A percentile compares a stretch with the other conserved stretches of the same genome.
phyloP scores from a whole-genome alignment of 1,139 yeast genomes.

The Debaryomyces sp. region DNA sequence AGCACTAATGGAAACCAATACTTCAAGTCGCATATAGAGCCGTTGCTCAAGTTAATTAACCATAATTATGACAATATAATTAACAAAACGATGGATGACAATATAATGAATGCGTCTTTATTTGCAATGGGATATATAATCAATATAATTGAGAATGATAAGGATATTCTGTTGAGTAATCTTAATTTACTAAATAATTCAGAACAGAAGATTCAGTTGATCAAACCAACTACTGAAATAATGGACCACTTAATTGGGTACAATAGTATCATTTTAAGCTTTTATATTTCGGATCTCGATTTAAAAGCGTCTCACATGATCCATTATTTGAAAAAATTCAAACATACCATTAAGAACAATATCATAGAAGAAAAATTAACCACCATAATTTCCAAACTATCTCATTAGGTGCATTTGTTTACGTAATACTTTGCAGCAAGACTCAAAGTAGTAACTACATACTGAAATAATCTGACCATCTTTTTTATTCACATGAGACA shows the following conservation, averaged over 20 bases:
- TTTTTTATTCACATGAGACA: neutral
- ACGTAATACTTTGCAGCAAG: neutral
- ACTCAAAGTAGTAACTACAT: neutral
- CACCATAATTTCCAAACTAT: neutral
- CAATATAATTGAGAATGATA: conserved; percentile 4
- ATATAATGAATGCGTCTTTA: conserved; percentile 1
- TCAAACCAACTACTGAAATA: neutral
- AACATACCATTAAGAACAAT: neutral
- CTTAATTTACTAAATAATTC: neutral
- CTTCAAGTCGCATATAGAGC: conserved; percentile 1
- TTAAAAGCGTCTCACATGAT: neutral
- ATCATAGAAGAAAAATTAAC: conserved; percentile 1
- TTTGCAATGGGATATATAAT: conserved; percentile 9
- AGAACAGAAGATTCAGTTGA: neutral
- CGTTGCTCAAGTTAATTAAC: conserved; percentile 4
- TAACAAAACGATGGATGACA: neutral
- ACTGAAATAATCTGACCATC: neutral
- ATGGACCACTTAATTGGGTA: conserved; percentile 8
- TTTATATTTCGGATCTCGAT: neutral
- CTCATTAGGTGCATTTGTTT: neutral
- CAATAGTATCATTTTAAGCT: conserved; percentile 1
- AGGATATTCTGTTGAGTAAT: neutral
- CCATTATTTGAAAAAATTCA: neutral
- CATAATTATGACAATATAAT: conserved; percentile 4
- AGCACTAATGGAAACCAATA: conserved; percentile 8